These are phyloP conservation scores for Erigeron canadensis DNA, from an alignment of 129 eudicot genomes.

Conservation along the genomic window DNA sequence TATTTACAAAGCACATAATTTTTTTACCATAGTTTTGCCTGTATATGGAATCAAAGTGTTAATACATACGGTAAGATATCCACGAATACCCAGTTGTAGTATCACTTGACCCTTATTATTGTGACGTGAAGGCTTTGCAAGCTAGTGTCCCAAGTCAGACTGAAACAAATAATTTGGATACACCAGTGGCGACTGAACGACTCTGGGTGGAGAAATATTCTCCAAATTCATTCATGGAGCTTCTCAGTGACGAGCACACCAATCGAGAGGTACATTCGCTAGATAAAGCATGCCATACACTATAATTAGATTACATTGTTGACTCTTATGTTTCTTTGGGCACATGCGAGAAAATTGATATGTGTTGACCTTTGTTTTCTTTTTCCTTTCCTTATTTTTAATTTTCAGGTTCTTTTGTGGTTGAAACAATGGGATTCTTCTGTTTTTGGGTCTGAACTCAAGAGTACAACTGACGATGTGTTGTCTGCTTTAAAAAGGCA, in stretches of 20 bases:
- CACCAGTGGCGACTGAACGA: conserved; percentile 52
- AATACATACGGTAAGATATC: background rate
- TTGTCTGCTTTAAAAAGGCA: conserved; percentile 85
- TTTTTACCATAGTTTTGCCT: background rate
- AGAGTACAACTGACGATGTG: conserved; percentile 84
- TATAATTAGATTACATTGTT: conserved; percentile 2
- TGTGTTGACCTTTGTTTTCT: too few relatives aligned
- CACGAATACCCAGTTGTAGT: conserved; percentile 4
- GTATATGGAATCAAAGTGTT: conserved; percentile 7
- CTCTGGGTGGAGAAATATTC: conserved; percentile 99
- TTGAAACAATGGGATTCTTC: conserved; percentile 97
- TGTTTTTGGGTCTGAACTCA: conserved; percentile 87
- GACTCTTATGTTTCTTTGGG: conserved; percentile 6
- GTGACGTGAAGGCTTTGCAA: conserved; percentile 64
- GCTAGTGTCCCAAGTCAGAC: conserved; percentile 51
- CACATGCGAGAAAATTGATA: too few relatives aligned
- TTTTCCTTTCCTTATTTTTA: background rate
- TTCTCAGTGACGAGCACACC: conserved; percentile 92
- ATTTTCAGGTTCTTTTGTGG: conserved; percentile 87
- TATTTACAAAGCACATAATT: background rate
- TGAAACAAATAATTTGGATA: conserved; percentile 33
- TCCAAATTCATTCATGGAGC: conserved; percentile 94
- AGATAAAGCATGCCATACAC: conserved; percentile 1
- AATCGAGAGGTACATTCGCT: conserved; percentile 73
- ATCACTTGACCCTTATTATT: conserved; percentile 15